phyloP scores from a whole-genome alignment of 1,284 basidiomycete species.

The Lentinula novae-zelandiae region DNA sequence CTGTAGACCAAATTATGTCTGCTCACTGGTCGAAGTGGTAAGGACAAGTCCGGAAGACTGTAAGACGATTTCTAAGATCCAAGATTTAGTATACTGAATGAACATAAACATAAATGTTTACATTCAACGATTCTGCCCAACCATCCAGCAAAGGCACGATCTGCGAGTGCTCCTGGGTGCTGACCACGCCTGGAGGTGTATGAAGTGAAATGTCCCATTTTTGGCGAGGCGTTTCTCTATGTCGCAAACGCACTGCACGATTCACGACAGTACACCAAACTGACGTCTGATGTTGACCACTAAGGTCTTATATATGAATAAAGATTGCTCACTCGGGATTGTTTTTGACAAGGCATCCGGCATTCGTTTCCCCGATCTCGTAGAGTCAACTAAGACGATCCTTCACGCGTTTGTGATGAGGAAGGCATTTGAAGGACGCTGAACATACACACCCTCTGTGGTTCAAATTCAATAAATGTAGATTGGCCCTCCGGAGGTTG shows the following conservation, averaged over 20 bases:
- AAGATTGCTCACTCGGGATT: constrained; percentile 50
- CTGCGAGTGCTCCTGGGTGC: constrained; percentile 70
- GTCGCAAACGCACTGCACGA: constrained; percentile 48
- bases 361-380: constrained; percentile 88
- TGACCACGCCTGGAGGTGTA: constrained; percentile 63
- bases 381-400: constrained; percentile 89
- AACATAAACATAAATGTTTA: constrained; percentile 24
- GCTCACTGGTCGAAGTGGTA: constrained; percentile 51
- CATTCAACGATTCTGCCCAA: constrained; percentile 65
- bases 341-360: constrained; percentile 96
- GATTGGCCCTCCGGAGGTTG: constrained; percentile 82
- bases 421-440: background rate
- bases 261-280: constrained; percentile 95
- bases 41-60: constrained; percentile 38
- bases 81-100: background rate
- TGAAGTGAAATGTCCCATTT: constrained; percentile 56
- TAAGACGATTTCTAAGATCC: constrained; percentile 48
- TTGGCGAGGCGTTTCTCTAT: constrained; percentile 21
- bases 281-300: background rate
- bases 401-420: constrained; percentile 33
- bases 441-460: constrained; percentile 53
- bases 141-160: constrained; percentile 59
- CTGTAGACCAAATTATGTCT: background rate
- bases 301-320: background rate
- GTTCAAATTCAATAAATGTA: constrained; percentile 69